Base-by-base conservation (phyloP, 2,329 filamentous ascomycete species). In the Biscogniauxia sp. region DNA sequence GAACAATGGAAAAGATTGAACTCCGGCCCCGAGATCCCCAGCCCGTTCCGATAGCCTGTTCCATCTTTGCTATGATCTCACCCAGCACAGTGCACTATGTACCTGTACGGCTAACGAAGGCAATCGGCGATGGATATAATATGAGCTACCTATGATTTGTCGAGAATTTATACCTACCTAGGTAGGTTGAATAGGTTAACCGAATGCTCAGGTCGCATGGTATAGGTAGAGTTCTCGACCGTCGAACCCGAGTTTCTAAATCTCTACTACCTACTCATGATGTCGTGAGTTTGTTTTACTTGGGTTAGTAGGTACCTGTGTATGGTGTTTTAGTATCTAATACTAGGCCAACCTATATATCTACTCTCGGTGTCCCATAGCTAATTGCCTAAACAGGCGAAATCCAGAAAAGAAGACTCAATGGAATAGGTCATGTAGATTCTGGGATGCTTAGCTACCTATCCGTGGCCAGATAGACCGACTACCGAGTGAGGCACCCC, bases 401-500 rank as follows among this genome's bases (percentile, higher is more conserved):
- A 45, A 45, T 45, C 37, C 17, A 45, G 11, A 15, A 45, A 9
- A 45, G 11, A 45, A n/a, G 37, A n/a, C 37, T 45, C 37, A 15
- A 32, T 32, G 11, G 11, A 32, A 9, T 32, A n/a, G 17, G 17
- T 45, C 37, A 45, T 11, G 15, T 2, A 45, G 37, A n/a, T 45
- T 45, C 37, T n/a, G 6, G 17, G 37, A 2, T n/a, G 37, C n/a
- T 15, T 13, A n/a, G n/a, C n/a, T n/a, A 45, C 37, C 37, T 45
- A 45, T 45, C 37, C 37, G 11, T 45, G 37, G 37, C 11, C 13
- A 45, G 37, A 45, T 45, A 45, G 37, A 20, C 64, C 64, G 64
- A 66, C 58, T 66, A 62, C 64, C 64, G 64, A 58, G 59, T 58
- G 61, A 59, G 50, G 52, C 56, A 62, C 37, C 28, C 64, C 64